A percentile compares a stretch with the other conserved stretches of the same genome.
Conservation (phyloP, 768 basidiomycete genomes). For the Termitomyces heimii region DNA sequence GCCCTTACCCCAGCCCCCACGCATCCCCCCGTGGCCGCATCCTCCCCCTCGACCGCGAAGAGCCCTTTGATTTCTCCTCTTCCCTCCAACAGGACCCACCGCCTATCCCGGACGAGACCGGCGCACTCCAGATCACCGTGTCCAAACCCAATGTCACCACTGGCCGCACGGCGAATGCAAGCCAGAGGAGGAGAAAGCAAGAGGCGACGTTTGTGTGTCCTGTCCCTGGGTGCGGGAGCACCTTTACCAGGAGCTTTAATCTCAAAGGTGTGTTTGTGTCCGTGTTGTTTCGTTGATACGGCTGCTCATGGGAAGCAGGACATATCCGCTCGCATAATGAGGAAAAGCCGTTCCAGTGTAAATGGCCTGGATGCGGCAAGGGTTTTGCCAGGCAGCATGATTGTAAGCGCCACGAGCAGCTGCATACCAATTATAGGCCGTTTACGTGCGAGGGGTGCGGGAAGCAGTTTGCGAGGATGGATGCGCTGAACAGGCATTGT, state of each 20-base stretch:
- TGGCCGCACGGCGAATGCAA: slow-evolving; percentile 82
- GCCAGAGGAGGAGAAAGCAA: slow-evolving; percentile 79
- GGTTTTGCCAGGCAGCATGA: slow-evolving; percentile 94
- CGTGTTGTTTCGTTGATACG: background rate
- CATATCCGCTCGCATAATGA: slow-evolving; percentile 93
- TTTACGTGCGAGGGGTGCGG: slow-evolving; percentile 91
- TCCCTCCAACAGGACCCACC: no score
- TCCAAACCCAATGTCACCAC: slow-evolving; percentile 86
- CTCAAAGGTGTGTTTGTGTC: slow-evolving; percentile 59
- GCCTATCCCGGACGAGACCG: no score
- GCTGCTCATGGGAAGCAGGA: slow-evolving; percentile 37
- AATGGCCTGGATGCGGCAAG: slow-evolving; percentile 92
- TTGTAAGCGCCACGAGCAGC: slow-evolving; percentile 92
- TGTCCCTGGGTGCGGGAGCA: slow-evolving; percentile 78
- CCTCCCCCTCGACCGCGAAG: slow-evolving; percentile 30
- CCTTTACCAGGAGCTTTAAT: slow-evolving; percentile 92
- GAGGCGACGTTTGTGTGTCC: slow-evolving; percentile 84
- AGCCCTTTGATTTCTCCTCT: slow-evolving; percentile 18
- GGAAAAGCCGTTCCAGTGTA: slow-evolving; percentile 91
- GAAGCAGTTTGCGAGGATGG: slow-evolving; percentile 92
- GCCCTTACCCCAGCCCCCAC: slow-evolving; percentile 65
- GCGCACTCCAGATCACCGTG: background rate
- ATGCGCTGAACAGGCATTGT: slow-evolving; percentile 92
- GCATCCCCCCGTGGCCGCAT: slow-evolving; percentile 54
- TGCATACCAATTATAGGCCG: slow-evolving; percentile 89